These are phyloP conservation scores for Adenanthera pavonina DNA, from an alignment of 306 rosid species.

Conservation along the genomic window DNA sequence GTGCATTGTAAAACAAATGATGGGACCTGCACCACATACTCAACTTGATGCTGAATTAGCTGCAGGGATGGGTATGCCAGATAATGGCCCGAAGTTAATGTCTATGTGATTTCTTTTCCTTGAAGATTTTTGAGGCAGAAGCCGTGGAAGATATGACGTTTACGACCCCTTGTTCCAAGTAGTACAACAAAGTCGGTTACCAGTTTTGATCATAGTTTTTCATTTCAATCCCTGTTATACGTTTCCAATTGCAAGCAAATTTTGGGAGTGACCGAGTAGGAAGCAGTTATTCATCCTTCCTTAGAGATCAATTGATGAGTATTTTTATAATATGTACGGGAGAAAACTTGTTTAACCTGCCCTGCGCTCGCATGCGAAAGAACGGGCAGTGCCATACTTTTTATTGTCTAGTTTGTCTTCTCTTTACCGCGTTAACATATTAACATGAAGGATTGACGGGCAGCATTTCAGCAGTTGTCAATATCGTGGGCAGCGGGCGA, in stretches of 20 bases:
- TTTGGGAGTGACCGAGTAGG: neutral
- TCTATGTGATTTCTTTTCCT: conserved; percentile 48
- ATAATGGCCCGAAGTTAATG: conserved; percentile 93
- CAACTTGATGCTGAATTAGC: conserved; percentile 96
- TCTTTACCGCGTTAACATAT: too few species aligned
- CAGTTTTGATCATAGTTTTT: neutral
- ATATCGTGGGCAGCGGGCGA: too few species aligned
- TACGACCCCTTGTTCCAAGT: neutral
- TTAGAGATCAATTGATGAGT: neutral
- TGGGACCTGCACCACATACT: conserved; percentile 87
- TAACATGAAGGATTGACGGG: too few species aligned
- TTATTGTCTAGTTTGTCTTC: too few species aligned
- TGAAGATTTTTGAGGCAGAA: neutral
- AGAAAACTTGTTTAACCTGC: too few species aligned
- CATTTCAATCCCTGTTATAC: neutral
- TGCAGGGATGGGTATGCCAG: conserved; percentile 96
- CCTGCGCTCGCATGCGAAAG: too few species aligned
- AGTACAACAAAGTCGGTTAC: neutral
- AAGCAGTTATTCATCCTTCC: neutral
- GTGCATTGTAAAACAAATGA: conserved; percentile 73
- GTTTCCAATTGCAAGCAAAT: neutral
- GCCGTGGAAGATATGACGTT: neutral
- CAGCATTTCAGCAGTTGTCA: too few species aligned
- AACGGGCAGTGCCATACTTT: too few species aligned
- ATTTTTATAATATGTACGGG: neutral